A percentile compares a stretch with the other conserved stretches of the same genome.
phyloP scores from a whole-genome alignment of 257 asterid species.

The Voacanga thouarsii region DNA sequence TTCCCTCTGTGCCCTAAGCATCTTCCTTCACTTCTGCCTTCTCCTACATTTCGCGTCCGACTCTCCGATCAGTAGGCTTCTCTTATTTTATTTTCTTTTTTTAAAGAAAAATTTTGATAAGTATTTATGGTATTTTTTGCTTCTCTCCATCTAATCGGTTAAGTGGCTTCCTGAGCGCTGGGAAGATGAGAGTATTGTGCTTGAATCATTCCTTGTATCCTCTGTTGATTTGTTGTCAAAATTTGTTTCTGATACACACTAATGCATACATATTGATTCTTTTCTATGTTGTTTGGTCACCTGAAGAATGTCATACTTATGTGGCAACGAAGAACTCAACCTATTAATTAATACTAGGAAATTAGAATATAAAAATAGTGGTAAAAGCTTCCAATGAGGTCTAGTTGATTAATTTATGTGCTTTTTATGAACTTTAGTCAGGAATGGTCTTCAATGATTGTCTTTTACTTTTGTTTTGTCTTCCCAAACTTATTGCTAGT shows the following conservation, averaged over 20 bases:
- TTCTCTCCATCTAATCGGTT: constrained; percentile 1
- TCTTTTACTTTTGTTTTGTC: not conserved
- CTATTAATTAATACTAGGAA: not conserved
- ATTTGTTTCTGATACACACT: constrained; percentile 5
- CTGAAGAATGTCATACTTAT: not conserved
- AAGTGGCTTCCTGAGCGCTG: not conserved
- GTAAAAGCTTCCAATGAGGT: not conserved
- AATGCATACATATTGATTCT: not conserved
- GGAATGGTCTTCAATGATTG: not conserved
- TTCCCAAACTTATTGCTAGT: not conserved
- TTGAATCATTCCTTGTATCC: constrained; percentile 13
- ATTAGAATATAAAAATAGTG: not conserved
- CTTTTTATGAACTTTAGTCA: not conserved
- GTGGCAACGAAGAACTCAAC: not conserved
- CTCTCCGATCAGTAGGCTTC: no score
- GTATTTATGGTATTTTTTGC: no score
- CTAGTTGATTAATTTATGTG: not conserved
- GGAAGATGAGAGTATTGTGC: constrained; percentile 6
- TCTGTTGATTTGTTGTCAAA: constrained; percentile 8
- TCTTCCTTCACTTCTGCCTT: no score
- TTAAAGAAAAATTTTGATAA: no score
- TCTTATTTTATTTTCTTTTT: no score
- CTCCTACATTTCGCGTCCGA: no score
- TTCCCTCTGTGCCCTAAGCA: no score
- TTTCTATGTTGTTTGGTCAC: not conserved